Evolutionary conservation across 495 filamentous ascomycete genomes (phyloP).

Genomic region (Lophiostoma macrostomum): DNA sequence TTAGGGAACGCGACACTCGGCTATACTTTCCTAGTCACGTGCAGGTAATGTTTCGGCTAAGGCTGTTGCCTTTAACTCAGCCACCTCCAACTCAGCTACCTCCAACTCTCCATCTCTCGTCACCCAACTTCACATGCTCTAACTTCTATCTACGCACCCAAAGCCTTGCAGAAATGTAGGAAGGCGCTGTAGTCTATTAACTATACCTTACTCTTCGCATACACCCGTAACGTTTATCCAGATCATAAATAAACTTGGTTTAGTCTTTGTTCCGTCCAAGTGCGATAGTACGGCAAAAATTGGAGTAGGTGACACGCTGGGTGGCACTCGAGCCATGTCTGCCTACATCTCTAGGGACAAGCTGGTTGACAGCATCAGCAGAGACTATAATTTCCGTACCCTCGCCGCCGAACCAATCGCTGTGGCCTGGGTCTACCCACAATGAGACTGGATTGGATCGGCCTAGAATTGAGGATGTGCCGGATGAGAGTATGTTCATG

Average conservation of each 20-base stretch:
- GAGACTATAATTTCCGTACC: constrained; percentile 20
- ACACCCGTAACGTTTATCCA: constrained; percentile 8
- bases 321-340: constrained; percentile 16
- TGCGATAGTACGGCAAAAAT: constrained; percentile 18
- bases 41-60: constrained; percentile 1
- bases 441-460: constrained; percentile 15
- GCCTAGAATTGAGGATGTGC: constrained; percentile 17
- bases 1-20: too few species aligned
- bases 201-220: constrained; percentile 9
- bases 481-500: constrained; percentile 15
- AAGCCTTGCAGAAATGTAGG: constrained; percentile 7
- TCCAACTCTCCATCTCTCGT: not conserved
- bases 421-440: constrained; percentile 13
- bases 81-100: too few species aligned
- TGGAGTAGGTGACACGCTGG: constrained; percentile 19
- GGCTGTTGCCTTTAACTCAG: constrained; percentile 2
- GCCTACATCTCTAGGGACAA: constrained; percentile 20
- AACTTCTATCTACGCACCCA: constrained; percentile 3
- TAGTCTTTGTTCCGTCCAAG: constrained; percentile 17
- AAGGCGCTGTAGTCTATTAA: constrained; percentile 20
- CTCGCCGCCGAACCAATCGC: constrained; percentile 16
- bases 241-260: constrained; percentile 13
- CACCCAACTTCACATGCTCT: constrained; percentile 2
- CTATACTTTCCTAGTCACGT: too few species aligned
- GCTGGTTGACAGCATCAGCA: constrained; percentile 17